Evolutionary conservation across 352 stramenopile genomes (phyloP).

Genomic region (Paralagenidium karlingii): DNA sequence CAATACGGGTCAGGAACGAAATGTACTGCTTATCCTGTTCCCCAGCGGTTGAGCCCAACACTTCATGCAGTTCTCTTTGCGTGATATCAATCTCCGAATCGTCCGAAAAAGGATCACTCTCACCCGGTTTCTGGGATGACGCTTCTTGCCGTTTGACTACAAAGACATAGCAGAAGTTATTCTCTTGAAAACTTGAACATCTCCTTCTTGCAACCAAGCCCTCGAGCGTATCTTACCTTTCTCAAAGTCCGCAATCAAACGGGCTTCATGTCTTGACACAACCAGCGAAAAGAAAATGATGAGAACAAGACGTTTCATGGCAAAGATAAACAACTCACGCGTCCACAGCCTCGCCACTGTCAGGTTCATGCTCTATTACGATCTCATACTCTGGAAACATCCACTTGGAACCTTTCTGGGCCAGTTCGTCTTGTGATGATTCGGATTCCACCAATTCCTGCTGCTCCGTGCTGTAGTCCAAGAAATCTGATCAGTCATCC

Average conservation of each 20-base stretch:
- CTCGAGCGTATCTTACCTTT: conserved; percentile 36
- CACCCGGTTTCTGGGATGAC: not conserved
- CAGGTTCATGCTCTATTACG: conserved; percentile 69
- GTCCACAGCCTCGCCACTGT: conserved; percentile 39
- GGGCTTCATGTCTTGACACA: conserved; percentile 34
- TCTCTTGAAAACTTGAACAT: no score
- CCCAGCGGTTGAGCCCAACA: conserved; percentile 26
- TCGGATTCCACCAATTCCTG: conserved; percentile 27
- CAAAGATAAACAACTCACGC: conserved; percentile 18
- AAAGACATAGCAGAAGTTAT: no score
- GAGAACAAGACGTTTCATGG: not conserved
- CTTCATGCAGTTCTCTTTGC: conserved; percentile 63
- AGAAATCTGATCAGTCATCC: not conserved
- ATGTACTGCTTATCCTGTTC: conserved; percentile 72
- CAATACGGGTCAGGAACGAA: conserved; percentile 70
- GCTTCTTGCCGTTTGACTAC: no score
- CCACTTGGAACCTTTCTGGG: conserved; percentile 46
- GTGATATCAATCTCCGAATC: conserved; percentile 64
- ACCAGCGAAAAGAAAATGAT: not conserved
- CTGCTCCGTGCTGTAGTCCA: conserved; percentile 14
- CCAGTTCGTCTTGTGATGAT: conserved; percentile 12
- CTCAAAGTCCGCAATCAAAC: conserved; percentile 60
- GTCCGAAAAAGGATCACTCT: conserved; percentile 44
- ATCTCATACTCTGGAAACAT: conserved; percentile 63
- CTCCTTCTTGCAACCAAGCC: no score